Evolutionary conservation across 192 early-diverging fungal genomes (phyloP).

Genomic region (Backusella luteola): DNA sequence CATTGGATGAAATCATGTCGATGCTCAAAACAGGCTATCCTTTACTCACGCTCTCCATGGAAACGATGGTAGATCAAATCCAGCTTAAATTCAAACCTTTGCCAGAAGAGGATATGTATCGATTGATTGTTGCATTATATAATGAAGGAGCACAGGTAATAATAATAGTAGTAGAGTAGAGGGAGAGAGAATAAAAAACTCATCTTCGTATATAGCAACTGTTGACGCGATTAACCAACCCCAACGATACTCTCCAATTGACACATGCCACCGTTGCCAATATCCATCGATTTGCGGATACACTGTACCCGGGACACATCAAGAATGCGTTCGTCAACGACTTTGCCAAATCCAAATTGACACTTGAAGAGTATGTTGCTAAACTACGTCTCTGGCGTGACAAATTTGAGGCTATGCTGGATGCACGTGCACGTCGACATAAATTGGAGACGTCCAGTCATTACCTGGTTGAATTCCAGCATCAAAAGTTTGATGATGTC

Average conservation of each 20-base stretch:
- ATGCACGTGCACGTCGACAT: constrained; percentile 73
- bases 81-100: constrained; percentile 88
- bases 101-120: constrained; percentile 97
- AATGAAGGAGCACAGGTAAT: constrained; percentile 86
- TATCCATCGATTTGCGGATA: constrained; percentile 84
- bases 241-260: constrained; percentile 61
- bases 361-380: constrained; percentile 78
- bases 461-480: constrained; percentile 97
- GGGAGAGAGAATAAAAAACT: too few species aligned
- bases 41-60: constrained; percentile 93
- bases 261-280: constrained; percentile 74
- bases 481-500: constrained; percentile 97
- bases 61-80: constrained; percentile 98
- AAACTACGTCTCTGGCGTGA: constrained; percentile 91
- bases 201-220: constrained; percentile 56
- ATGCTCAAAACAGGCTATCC: constrained; percentile 95
- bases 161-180: not conserved
- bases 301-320: constrained; percentile 75
- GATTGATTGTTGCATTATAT: constrained; percentile 87
- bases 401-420: constrained; percentile 84
- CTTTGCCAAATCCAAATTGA: constrained; percentile 89
- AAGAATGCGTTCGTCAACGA: constrained; percentile 86
- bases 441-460: constrained; percentile 87
- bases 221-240: constrained; percentile 53
- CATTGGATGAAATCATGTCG: constrained; percentile 95